Base-by-base conservation (phyloP, 192 early-diverging fungal species). In the Coemansia sp. region DNA sequence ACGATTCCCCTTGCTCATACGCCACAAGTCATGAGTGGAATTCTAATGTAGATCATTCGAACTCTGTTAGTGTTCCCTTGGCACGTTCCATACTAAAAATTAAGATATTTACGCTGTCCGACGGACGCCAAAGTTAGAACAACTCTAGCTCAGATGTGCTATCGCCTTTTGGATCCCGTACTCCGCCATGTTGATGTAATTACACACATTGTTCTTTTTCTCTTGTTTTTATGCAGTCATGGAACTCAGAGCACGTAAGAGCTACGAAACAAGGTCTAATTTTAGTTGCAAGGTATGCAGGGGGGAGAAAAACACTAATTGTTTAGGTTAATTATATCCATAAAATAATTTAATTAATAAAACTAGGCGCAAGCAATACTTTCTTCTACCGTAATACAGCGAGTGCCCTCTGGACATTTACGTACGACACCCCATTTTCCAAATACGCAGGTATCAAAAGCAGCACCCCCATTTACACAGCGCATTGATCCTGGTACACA, bases 381-480 rank as follows among this genome's bases (percentile, higher is more conserved):
- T 11, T 67, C 33, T 1, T 35, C 61, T 4, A 73, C 37, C 2
- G 67, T 14, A 31, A 70, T 57, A 31, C 78, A 81, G 3, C 46
- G 44, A 2, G 78, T 81, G 33, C 73, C 73, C 17, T 44, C 37
- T 41, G 67, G 53, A 48, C 78, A 81, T 0, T 46, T 53, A n/a
- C 78, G 69, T 13, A 81, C 46, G 21, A 64, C 64, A 17, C 78
- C 78, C 78, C 78, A 80, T 24, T 56, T 62, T 10, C 73, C 73
- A 72, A 62, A 63, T n/a, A 80, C 61, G 16, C 78, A 80, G 8
- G 78, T 80, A 46, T 80, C 78, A 31, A 80, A 80, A 6, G 51
- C 6, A 19, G 11, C 10, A 5, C 40, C 62, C 4, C 62, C 73
- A 2, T 17, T 4, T 3, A 48, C 59, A 48, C 78, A 80, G 9